Conservation (phyloP, 805 yeast genomes). For the Blastobotrys attinorum region DNA sequence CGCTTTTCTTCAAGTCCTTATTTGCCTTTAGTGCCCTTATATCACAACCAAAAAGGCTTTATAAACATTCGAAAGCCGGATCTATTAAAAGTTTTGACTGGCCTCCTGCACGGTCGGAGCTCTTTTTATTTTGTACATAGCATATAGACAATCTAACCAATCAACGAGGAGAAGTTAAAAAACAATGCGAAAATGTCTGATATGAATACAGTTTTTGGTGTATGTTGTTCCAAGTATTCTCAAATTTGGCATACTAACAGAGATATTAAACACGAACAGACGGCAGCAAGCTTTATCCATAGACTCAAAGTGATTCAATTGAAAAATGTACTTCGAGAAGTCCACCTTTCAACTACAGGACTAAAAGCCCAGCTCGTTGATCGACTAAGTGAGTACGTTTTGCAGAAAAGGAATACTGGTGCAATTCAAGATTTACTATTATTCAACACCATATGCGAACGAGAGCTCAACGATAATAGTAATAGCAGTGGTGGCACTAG, state of each 20-base stretch:
- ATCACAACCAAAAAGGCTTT: no score
- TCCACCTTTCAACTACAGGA: conserved; percentile 46
- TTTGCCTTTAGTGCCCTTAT: no score
- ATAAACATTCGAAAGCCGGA: no score
- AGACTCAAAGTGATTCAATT: conserved; percentile 25
- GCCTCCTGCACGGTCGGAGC: no score
- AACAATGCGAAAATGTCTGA: background rate
- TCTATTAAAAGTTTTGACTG: no score
- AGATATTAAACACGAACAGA: background rate
- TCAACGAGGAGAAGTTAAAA: no score
- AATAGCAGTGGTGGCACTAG: background rate
- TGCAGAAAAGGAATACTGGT: background rate
- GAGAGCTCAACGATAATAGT: background rate
- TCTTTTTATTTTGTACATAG: no score
- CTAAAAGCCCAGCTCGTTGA: conserved; percentile 54
- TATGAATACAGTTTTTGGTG: background rate
- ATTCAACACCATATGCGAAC: background rate
- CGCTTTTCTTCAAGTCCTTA: no score
- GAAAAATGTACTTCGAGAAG: conserved; percentile 21
- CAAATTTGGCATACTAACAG: background rate
- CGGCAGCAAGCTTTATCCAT: conserved; percentile 6
- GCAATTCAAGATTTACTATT: background rate
- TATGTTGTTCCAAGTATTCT: background rate
- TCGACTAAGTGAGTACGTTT: conserved; percentile 37
- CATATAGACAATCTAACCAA: no score